Conservation (phyloP, 2,329 filamentous ascomycete species). For the Xylariaceae sp. region DNA sequence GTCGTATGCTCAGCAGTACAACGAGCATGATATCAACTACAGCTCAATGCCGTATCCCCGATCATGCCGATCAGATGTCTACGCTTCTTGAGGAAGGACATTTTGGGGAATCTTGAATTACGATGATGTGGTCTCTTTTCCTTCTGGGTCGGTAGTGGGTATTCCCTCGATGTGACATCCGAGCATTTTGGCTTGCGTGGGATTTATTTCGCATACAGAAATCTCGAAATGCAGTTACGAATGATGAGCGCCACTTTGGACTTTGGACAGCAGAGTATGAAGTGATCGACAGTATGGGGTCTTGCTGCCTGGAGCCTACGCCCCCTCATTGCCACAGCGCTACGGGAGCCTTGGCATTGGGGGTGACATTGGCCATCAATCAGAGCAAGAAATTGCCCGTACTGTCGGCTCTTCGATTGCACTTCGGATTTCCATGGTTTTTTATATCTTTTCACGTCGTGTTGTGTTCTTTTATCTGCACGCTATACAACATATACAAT, state of each 20-base stretch:
- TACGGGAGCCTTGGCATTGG: no score
- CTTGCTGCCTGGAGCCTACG: no score
- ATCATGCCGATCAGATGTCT: slow-evolving; percentile 13
- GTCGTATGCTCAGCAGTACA: slow-evolving; percentile 17
- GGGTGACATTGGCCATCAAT: not conserved
- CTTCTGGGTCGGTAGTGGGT: slow-evolving; percentile 10
- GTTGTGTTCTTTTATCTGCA: not conserved
- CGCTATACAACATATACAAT: slow-evolving; percentile 21
- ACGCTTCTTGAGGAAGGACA: slow-evolving; percentile 4
- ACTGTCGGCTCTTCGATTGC: slow-evolving; percentile 7
- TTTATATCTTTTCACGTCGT: slow-evolving; percentile 2
- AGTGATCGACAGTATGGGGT: not conserved
- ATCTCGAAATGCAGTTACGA: slow-evolving; percentile 30
- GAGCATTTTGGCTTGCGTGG: no score
- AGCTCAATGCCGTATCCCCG: slow-evolving; percentile 16
- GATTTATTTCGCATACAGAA: slow-evolving; percentile 14
- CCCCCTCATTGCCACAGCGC: no score
- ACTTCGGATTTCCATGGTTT: slow-evolving; percentile 4
- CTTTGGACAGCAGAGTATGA: slow-evolving; percentile 2
- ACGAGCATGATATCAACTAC: slow-evolving; percentile 13
- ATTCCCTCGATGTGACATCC: slow-evolving; percentile 6
- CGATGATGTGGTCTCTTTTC: slow-evolving; percentile 14
- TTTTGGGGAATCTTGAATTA: not conserved
- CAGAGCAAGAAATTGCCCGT: slow-evolving; percentile 10
- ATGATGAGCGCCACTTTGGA: slow-evolving; percentile 22